phyloP scores from a whole-genome alignment of 75 land plant genomes.

The Cryptomeria japonica region DNA sequence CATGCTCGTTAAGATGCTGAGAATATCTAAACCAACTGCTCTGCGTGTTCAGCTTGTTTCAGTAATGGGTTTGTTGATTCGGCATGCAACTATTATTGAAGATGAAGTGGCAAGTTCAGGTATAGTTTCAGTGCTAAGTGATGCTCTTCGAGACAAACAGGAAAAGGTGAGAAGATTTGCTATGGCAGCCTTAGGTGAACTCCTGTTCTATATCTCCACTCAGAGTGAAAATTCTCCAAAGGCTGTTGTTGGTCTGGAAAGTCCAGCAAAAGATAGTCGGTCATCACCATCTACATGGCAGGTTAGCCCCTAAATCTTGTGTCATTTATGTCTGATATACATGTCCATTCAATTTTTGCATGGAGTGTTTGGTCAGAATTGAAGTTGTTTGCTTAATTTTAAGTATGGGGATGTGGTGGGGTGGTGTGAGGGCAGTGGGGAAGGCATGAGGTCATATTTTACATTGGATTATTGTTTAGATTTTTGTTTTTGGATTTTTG shows the following conservation, averaged over 20 bases:
- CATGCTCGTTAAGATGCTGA: conserved; percentile 80
- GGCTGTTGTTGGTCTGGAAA: conserved; percentile 54
- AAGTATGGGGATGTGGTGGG: background rate
- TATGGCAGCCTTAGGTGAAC: conserved; percentile 98
- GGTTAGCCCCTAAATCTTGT: conserved; percentile 38
- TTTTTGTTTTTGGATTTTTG: background rate
- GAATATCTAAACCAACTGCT: conserved; percentile 64
- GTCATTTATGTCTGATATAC: background rate
- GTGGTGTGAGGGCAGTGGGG: background rate
- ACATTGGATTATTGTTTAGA: background rate
- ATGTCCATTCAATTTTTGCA: background rate
- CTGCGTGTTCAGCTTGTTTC: conserved; percentile 78
- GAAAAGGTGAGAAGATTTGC: conserved; percentile 94
- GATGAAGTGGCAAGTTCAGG: conserved; percentile 89
- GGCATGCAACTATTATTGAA: conserved; percentile 88
- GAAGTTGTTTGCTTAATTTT: background rate
- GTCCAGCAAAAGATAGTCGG: conserved; percentile 70
- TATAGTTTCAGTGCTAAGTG: conserved; percentile 73
- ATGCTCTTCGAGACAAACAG: conserved; percentile 90
- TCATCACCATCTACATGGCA: conserved; percentile 75
- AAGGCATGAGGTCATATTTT: background rate
- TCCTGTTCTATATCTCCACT: conserved; percentile 90
- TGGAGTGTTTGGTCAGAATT: background rate
- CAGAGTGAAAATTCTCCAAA: conserved; percentile 54
- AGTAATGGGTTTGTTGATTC: conserved; percentile 82